A percentile compares a stretch with the other conserved stretches of the same genome.
Conservation (phyloP, 2,329 filamentous ascomycete genomes). For the Podosphaera fusca region DNA sequence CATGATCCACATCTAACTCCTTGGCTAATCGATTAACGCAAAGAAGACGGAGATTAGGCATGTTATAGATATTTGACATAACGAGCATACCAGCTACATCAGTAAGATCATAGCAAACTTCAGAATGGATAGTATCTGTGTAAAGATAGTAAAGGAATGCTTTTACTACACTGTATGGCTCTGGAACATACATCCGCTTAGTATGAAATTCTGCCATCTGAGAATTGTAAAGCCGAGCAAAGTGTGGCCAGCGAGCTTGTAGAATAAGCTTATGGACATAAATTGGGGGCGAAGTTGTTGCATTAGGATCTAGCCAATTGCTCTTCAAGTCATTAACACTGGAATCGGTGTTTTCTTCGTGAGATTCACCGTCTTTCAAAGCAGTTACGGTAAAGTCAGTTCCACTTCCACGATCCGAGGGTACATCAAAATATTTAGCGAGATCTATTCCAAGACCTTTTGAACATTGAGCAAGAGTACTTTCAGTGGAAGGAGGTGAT, state of each 20-base stretch:
- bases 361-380: slow-evolving; percentile 47
- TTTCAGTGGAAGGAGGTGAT: slow-evolving; percentile 21
- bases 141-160: slow-evolving; percentile 94
- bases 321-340: slow-evolving; percentile 21
- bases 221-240: slow-evolving; percentile 69
- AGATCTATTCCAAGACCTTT: slow-evolving; percentile 65
- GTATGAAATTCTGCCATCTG: slow-evolving; percentile 97
- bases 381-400: slow-evolving; percentile 85
- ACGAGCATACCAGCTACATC: slow-evolving; percentile 88
- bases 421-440: slow-evolving; percentile 64
- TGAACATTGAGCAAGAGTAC: slow-evolving; percentile 28
- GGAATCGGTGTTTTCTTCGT: slow-evolving; percentile 35
- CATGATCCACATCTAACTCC: slow-evolving; percentile 84
- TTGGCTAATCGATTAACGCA: slow-evolving; percentile 77
- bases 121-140: slow-evolving; percentile 61
- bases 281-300: slow-evolving; percentile 56
- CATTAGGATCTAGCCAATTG: slow-evolving; percentile 36
- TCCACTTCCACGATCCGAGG: slow-evolving; percentile 63
- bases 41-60: slow-evolving; percentile 72
- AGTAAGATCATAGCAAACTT: slow-evolving; percentile 39
- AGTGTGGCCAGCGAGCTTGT: slow-evolving; percentile 90
- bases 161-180: slow-evolving; percentile 81
- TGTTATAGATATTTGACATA: slow-evolving; percentile 96
- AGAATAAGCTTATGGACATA: slow-evolving; percentile 90
- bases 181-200: slow-evolving; percentile 92